Percentiles rank a stretch among this genome's conserved stretches.
phyloP scores from a whole-genome alignment of 805 yeast genomes.

The Zygotorulaspora danielsina region DNA sequence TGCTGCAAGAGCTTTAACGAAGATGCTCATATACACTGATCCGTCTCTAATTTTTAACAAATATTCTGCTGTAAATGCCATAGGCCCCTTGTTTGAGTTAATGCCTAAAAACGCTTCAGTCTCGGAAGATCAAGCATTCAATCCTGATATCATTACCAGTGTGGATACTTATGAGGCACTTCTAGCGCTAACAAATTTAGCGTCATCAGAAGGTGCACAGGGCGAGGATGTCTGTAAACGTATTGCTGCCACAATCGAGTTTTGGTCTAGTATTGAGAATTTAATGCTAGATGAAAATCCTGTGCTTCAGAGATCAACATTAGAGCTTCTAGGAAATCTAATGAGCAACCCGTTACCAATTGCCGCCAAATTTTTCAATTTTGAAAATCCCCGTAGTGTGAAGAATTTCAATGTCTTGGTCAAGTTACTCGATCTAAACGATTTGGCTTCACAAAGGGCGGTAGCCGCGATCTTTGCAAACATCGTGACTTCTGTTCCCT shows the following conservation, averaged over 20 bases:
- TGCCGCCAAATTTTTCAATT: slow-evolving; percentile 55
- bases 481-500: slow-evolving; percentile 35
- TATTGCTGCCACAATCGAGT: slow-evolving; percentile 34
- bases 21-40: slow-evolving; percentile 42
- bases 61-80: slow-evolving; percentile 40
- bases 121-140: slow-evolving; percentile 10
- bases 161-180: slow-evolving; percentile 50
- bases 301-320: slow-evolving; percentile 51
- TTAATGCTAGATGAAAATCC: slow-evolving; percentile 43
- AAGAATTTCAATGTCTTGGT: slow-evolving; percentile 42
- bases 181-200: slow-evolving; percentile 63
- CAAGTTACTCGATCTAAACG: slow-evolving; percentile 39
- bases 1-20: slow-evolving; percentile 44
- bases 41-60: slow-evolving; percentile 44
- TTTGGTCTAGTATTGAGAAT: slow-evolving; percentile 46
- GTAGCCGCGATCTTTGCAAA: slow-evolving; percentile 38
- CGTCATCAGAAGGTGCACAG: slow-evolving; percentile 43
- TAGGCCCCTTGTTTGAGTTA: slow-evolving; percentile 46
- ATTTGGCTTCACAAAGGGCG: slow-evolving; percentile 41
- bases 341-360: slow-evolving; percentile 40
- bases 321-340: slow-evolving; percentile 63
- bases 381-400: slow-evolving; percentile 37
- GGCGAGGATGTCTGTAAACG: slow-evolving; percentile 37
- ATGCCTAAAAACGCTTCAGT: slow-evolving; percentile 17
- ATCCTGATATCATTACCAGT: slow-evolving; percentile 20